Base-by-base conservation (phyloP, 1,284 basidiomycete species). In the Cutaneotrichosporon dermatis region DNA sequence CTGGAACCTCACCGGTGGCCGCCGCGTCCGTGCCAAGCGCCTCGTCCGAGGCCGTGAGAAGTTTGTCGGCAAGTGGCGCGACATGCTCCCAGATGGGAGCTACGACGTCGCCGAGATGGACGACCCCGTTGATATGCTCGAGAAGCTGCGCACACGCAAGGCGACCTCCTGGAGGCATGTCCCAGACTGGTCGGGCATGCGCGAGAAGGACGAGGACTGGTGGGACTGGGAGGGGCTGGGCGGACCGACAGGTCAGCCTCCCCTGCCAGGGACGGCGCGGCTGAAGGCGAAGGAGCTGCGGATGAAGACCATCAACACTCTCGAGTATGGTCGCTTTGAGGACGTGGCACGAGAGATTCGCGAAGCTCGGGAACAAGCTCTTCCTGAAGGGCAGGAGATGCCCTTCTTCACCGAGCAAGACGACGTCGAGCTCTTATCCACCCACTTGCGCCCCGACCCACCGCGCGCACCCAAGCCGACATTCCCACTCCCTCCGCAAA, bases 1-100 rank as follows among this genome's bases (percentile, higher is more conserved):
- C 4, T 79, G 73, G 73, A 74, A 75, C 51, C 48, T 73, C n/a
- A 76, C 70, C 4, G 77, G 77, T 4, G 77, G 77, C 2, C 69
- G 68, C 41, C 58, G 68, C 12, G 65, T 74, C 7, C 71, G 73
- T 7, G 62, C 72, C 13, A 74, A 74, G 50, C 68, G 73, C n/a
- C 64, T 75, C 16, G 68, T 74, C 1, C 64, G 76, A 8, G 71
- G 69, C 10, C 64, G 76, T 35, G 77, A 79, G 55, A 71, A 69
- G 49, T 79, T 77, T 57, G 51, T 54, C 15, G 77, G 77, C 7
- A 73, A 72, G 53, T 79, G 77, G 77, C 59, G 76, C 39, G 69
- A 77, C 55, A 76, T 68, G 66, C 65, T 66, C 13, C 49, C 64
- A 16, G 74, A 76, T 55, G 76, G 77, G 0, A 70, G 69, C 49